Evolutionary conservation across 192 early-diverging fungal genomes (phyloP).

Genomic region (Backusella circina): DNA sequence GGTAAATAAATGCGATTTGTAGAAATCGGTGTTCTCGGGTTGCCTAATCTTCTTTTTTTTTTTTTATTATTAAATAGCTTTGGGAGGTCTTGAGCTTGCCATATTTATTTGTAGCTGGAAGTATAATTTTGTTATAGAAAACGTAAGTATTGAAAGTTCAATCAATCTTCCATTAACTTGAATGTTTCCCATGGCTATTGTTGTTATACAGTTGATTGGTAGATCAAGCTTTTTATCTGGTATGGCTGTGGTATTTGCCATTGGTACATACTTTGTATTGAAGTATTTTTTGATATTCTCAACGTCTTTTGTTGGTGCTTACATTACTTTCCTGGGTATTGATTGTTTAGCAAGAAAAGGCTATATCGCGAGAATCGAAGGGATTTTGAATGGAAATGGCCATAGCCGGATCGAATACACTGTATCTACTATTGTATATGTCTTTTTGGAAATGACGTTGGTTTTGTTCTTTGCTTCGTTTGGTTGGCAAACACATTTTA

Average conservation of each 20-base stretch:
- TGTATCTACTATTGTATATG: background rate
- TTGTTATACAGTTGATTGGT: background rate
- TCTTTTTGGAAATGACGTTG: background rate
- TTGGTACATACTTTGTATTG: background rate
- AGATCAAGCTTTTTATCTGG: background rate
- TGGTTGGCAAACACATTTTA: background rate
- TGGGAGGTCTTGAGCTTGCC: slow-evolving; percentile 31
- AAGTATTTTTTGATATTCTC: background rate
- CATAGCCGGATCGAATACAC: background rate
- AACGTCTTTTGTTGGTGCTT: background rate
- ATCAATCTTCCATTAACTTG: background rate
- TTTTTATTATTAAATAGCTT: background rate
- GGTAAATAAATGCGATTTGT: background rate
- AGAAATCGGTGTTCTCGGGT: background rate
- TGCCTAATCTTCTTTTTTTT: background rate
- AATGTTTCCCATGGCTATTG: background rate
- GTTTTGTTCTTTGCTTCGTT: slow-evolving; percentile 6
- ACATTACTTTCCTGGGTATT: background rate
- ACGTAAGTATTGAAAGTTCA: background rate
- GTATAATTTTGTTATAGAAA: slow-evolving; percentile 19
- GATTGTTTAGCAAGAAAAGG: background rate
- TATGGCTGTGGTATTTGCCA: background rate
- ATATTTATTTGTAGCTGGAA: slow-evolving; percentile 22
- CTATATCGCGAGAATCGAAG: background rate
- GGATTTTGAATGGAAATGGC: background rate